Percentiles rank a stretch among this genome's conserved stretches.
Conservation (phyloP, 2,329 filamentous ascomycete genomes). For the Aspergillus piperis region DNA sequence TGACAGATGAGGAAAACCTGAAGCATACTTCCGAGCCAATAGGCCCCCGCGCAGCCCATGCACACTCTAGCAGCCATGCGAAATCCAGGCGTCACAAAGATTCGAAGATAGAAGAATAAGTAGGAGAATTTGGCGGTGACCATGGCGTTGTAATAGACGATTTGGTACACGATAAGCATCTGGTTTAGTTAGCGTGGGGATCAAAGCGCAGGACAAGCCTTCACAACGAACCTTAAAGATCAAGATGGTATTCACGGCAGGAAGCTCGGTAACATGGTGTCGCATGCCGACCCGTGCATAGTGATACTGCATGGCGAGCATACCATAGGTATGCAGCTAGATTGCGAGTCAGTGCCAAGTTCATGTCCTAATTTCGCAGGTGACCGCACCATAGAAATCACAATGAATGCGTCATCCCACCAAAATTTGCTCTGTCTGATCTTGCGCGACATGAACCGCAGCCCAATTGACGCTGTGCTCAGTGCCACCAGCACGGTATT, state of each 20-base stretch:
- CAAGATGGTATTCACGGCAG: constrained; percentile 9
- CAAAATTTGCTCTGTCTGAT: constrained; percentile 30
- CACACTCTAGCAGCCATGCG: constrained; percentile 31
- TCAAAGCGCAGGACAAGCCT: background rate
- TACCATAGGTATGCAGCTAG: constrained; percentile 21
- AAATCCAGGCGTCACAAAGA: constrained; percentile 33
- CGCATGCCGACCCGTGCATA: constrained; percentile 24
- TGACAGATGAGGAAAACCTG: constrained; percentile 28
- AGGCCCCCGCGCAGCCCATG: constrained; percentile 27
- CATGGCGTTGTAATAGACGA: constrained; percentile 33
- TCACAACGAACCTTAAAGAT: background rate
- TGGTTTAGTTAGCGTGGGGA: background rate
- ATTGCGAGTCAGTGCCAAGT: background rate
- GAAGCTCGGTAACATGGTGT: constrained; percentile 10
- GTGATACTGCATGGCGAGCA: constrained; percentile 24
- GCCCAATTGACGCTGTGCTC: constrained; percentile 27
- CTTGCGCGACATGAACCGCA: constrained; percentile 33
- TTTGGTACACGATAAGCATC: constrained; percentile 26
- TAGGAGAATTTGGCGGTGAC: constrained; percentile 32
- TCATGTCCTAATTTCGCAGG: no score
- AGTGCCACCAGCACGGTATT: constrained; percentile 29
- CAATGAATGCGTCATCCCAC: constrained; percentile 34
- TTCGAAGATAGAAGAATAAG: constrained; percentile 34
- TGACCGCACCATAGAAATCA: constrained; percentile 15
- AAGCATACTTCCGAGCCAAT: constrained; percentile 32